Conservation (phyloP, 495 filamentous ascomycete species). For the Echria macrotheca region DNA sequence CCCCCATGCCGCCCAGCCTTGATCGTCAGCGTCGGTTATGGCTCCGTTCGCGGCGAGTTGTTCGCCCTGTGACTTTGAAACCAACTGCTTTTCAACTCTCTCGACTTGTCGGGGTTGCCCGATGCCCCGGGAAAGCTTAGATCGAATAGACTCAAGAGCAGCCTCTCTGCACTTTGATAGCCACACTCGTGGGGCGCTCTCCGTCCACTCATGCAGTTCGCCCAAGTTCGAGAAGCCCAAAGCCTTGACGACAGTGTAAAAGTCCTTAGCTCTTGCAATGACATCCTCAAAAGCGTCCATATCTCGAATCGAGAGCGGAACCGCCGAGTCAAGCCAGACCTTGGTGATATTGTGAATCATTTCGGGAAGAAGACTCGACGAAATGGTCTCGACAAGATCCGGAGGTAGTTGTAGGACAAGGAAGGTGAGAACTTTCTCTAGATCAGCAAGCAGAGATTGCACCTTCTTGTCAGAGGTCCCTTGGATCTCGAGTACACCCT, state of each 20-base stretch:
- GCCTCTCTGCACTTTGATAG: constrained; percentile 74
- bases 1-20: constrained; percentile 77
- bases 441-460: constrained; percentile 50
- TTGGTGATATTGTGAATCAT: constrained; percentile 61
- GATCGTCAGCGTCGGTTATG: constrained; percentile 39
- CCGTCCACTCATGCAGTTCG: constrained; percentile 72
- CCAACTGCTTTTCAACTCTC: constrained; percentile 73
- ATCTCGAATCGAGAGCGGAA: constrained; percentile 66
- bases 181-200: constrained; percentile 75
- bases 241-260: constrained; percentile 56
- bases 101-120: constrained; percentile 63
- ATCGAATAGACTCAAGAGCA: constrained; percentile 67
- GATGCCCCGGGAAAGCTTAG: constrained; percentile 58
- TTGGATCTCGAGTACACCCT: constrained; percentile 29
- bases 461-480: constrained; percentile 35
- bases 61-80: constrained; percentile 61
- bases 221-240: constrained; percentile 64
- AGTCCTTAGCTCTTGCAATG: constrained; percentile 53
- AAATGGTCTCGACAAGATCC: constrained; percentile 56
- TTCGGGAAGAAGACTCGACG: constrained; percentile 59
- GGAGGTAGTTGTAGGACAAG: constrained; percentile 59
- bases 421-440: constrained; percentile 59
- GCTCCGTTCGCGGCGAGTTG: constrained; percentile 51
- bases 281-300: constrained; percentile 63
- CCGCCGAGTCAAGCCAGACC: constrained; percentile 65